phyloP scores from a whole-genome alignment of 2,329 filamentous ascomycete species.

The Penicillium sp. region DNA sequence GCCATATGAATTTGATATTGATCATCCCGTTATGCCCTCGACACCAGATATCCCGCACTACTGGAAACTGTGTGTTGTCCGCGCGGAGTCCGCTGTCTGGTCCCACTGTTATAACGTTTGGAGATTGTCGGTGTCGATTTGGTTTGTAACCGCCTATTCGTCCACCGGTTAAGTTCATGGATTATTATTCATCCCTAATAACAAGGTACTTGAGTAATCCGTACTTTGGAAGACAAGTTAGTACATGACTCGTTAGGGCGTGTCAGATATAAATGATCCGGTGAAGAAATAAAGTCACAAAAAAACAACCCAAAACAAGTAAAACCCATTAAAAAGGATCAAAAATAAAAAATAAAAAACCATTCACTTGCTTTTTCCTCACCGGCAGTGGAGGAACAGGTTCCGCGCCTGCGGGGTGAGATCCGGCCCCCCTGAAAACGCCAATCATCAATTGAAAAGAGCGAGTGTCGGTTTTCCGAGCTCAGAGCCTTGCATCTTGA shows the following conservation, averaged over 20 bases:
- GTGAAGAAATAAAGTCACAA: neutral
- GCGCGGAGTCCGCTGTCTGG: constrained; percentile 7
- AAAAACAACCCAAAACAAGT: neutral
- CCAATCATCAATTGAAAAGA: constrained; percentile 28
- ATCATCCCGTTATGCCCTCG: constrained; percentile 16
- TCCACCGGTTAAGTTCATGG: neutral
- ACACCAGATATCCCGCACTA: constrained; percentile 19
- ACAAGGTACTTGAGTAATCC: neutral
- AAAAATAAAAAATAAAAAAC: neutral
- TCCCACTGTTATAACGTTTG: neutral
- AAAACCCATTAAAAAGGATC: neutral
- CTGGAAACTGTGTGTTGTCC: constrained; percentile 6
- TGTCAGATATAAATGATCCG: neutral
- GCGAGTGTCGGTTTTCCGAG: constrained; percentile 25
- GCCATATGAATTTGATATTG: constrained; percentile 24
- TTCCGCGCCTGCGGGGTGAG: constrained; percentile 31
- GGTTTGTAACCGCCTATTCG: neutral
- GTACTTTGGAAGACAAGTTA: no score
- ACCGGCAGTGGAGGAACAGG: constrained; percentile 27
- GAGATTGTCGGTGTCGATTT: neutral
- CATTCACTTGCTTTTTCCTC: constrained; percentile 15
- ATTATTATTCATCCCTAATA: neutral
- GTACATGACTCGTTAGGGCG: neutral
- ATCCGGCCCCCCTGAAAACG: constrained; percentile 8
- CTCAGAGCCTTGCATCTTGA: constrained; percentile 30